These are phyloP conservation scores for Yamadazyma diddensiae DNA, from an alignment of 1,139 yeast genomes.

Conservation along the genomic window DNA sequence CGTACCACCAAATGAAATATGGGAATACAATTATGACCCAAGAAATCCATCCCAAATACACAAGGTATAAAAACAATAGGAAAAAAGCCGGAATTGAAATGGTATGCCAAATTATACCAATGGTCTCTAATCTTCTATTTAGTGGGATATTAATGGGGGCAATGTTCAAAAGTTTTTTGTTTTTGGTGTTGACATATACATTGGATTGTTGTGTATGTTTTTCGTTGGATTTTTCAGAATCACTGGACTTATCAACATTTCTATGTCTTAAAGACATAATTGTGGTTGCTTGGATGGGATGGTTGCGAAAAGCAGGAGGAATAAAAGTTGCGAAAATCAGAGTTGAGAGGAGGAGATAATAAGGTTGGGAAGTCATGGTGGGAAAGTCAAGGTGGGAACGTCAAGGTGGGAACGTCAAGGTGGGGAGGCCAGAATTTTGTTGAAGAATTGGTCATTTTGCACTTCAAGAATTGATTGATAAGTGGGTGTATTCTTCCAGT, in stretches of 20 bases:
- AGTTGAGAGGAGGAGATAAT: too few species aligned
- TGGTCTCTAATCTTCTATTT: constrained; percentile 61
- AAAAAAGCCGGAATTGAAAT: constrained; percentile 63
- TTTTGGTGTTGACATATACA: constrained; percentile 3
- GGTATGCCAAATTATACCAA: constrained; percentile 75
- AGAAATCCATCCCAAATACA: constrained; percentile 62
- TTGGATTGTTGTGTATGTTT: not conserved
- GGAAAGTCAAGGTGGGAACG: too few species aligned
- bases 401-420: too few species aligned
- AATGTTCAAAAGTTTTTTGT: constrained; percentile 22
- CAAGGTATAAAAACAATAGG: constrained; percentile 49
- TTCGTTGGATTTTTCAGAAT: not conserved
- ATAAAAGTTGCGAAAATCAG: too few species aligned
- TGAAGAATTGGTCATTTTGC: too few species aligned
- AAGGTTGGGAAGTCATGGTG: too few species aligned
- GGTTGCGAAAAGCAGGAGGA: too few species aligned
- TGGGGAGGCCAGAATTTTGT: too few species aligned
- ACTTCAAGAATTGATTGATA: too few species aligned
- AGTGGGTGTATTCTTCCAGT: too few species aligned
- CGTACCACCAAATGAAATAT: constrained; percentile 59
- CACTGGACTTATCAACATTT: not conserved
- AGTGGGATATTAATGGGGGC: constrained; percentile 59
- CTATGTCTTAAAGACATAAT: constrained; percentile 7
- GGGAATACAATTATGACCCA: constrained; percentile 65
- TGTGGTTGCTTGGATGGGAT: not conserved